A percentile compares a stretch with the other conserved stretches of the same genome.
phyloP scores from a whole-genome alignment of 352 stramenopile species.

The Pythium phragmitis region DNA sequence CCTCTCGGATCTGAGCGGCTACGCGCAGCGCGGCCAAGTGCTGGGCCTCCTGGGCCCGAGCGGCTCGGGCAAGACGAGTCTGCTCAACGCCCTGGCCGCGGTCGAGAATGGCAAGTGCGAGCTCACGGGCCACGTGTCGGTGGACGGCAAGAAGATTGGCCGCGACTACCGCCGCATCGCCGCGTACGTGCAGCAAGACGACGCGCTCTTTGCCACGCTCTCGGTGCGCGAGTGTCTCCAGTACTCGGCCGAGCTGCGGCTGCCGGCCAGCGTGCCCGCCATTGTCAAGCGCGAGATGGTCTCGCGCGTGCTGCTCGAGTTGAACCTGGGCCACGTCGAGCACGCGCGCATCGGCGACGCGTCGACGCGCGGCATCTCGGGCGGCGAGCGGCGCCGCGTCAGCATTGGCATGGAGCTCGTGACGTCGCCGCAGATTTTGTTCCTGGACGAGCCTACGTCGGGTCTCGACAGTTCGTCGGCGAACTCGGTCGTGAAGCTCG shows the following conservation, averaged over 20 bases:
- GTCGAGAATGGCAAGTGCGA: slow-evolving; percentile 63
- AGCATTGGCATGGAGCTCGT: slow-evolving; percentile 95
- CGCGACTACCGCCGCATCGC: slow-evolving; percentile 71
- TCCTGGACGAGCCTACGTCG: slow-evolving; percentile 92
- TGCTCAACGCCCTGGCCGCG: slow-evolving; percentile 73
- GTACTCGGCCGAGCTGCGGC: slow-evolving; percentile 79
- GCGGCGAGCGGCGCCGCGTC: slow-evolving; percentile 91
- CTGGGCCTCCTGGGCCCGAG: slow-evolving; percentile 72
- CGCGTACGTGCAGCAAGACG: slow-evolving; percentile 89
- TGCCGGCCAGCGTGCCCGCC: slow-evolving; percentile 49
- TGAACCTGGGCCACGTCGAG: slow-evolving; percentile 70
- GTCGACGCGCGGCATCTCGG: slow-evolving; percentile 83
- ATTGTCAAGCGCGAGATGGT: slow-evolving; percentile 67
- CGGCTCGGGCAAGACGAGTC: slow-evolving; percentile 81
- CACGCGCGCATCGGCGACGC: slow-evolving; percentile 53
- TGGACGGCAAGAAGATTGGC: slow-evolving; percentile 58
- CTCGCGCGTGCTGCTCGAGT: slow-evolving; percentile 59
- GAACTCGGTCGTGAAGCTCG: slow-evolving; percentile 87
- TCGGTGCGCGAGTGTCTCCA: slow-evolving; percentile 83
- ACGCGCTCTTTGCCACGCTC: slow-evolving; percentile 76
- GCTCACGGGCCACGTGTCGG: slow-evolving; percentile 52
- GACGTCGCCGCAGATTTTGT: slow-evolving; percentile 82
- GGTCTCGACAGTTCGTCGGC: slow-evolving; percentile 91
- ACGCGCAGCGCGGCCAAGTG: slow-evolving; percentile 54
- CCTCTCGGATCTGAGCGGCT: slow-evolving; percentile 59